Conservation (phyloP, 1,284 basidiomycete species). For the Leccinum griseonigrum region DNA sequence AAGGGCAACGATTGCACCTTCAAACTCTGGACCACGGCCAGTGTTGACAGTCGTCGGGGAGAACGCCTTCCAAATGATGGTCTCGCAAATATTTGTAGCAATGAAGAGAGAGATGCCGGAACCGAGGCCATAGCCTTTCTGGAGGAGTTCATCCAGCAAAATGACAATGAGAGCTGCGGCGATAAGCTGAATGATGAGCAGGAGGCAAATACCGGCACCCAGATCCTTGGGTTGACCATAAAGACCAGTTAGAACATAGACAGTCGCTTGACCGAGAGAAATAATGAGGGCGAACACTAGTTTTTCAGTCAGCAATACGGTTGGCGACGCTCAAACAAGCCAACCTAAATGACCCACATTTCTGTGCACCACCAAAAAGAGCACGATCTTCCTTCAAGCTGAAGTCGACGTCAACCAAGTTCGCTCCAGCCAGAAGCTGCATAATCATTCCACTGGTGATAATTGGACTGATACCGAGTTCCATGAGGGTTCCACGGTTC, state of each 20-base stretch:
- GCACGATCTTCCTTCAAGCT: slow-evolving; percentile 96
- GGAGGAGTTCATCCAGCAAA: slow-evolving; percentile 96
- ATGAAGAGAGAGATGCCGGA: slow-evolving; percentile 99
- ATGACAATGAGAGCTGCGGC: slow-evolving; percentile 96
- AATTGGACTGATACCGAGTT: slow-evolving; percentile 97
- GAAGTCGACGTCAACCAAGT: slow-evolving; percentile 97
- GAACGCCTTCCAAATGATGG: slow-evolving; percentile 99
- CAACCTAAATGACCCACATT: slow-evolving; percentile 57
- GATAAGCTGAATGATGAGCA: slow-evolving; percentile 95
- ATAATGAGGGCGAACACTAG: slow-evolving; percentile 96
- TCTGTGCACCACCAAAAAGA: slow-evolving; percentile 95
- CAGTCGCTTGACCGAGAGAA: slow-evolving; percentile 93
- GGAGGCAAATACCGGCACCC: slow-evolving; percentile 93
- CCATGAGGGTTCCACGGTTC: slow-evolving; percentile 98
- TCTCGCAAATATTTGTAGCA: slow-evolving; percentile 99
- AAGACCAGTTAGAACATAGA: slow-evolving; percentile 96
- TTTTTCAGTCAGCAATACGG: slow-evolving; percentile 1
- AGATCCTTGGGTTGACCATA: slow-evolving; percentile 94
- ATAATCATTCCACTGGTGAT: slow-evolving; percentile 99
- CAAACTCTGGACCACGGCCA: slow-evolving; percentile 96
- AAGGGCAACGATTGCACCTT: slow-evolving; percentile 93
- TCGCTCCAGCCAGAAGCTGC: slow-evolving; percentile 97
- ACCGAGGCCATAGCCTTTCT: slow-evolving; percentile 98
- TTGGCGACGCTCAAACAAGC: neutral
- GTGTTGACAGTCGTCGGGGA: slow-evolving; percentile 98